Conservation (phyloP, 2,329 filamentous ascomycete species). For the Pseudogymnoascus pannorum region DNA sequence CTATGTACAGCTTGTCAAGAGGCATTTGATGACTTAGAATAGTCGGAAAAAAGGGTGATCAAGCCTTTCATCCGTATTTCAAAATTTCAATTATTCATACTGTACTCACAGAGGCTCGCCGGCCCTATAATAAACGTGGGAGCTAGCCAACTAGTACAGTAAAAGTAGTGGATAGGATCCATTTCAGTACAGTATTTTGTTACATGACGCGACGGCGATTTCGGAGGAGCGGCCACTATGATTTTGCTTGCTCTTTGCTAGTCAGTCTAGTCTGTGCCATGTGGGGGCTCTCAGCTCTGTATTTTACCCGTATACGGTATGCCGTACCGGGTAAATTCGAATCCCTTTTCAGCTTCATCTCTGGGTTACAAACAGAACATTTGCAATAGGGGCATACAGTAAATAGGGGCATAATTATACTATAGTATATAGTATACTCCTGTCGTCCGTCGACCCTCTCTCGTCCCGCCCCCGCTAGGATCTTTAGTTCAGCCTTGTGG, state of each 20-base stretch:
- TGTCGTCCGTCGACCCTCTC: neutral
- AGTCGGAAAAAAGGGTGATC: neutral
- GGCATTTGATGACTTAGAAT: neutral
- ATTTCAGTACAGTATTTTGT: neutral
- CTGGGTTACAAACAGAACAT: neutral
- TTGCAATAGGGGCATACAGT: neutral
- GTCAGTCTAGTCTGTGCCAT: neutral
- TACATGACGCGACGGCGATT: neutral
- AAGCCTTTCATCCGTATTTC: neutral
- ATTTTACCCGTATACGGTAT: neutral
- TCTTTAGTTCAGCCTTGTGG: slow-evolving; percentile 6
- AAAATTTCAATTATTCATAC: slow-evolving; percentile 2
- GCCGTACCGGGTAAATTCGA: neutral
- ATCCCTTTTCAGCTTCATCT: neutral
- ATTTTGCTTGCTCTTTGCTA: too few relatives aligned
- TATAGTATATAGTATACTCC: too few relatives aligned
- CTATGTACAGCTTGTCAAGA: neutral
- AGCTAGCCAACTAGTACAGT: neutral
- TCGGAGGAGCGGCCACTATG: neutral
- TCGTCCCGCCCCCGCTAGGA: neutral
- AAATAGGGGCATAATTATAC: neutral
- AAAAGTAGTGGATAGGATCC: too few relatives aligned
- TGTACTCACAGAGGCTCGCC: neutral
- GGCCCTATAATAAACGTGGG: slow-evolving; percentile 1
- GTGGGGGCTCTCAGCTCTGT: neutral